A percentile compares a stretch with the other conserved stretches of the same genome.
These are phyloP conservation scores for Apophysomyces trapeziformis DNA, from an alignment of 371 early-diverging fungal species.

Conservation along the genomic window DNA sequence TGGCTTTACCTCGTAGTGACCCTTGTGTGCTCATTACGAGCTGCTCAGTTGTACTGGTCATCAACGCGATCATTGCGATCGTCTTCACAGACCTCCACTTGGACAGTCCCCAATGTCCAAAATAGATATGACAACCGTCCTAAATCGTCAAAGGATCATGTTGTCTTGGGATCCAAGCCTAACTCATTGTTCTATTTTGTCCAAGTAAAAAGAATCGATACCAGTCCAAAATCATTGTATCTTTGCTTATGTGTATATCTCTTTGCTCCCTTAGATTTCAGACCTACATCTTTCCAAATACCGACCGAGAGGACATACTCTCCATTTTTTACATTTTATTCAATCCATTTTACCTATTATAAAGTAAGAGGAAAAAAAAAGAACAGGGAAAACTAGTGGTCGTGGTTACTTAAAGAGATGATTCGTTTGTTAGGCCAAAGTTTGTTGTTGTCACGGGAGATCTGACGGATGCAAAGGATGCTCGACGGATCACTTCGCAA, in stretches of 20 bases:
- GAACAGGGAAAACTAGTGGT: background rate
- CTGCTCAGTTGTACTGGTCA: slow-evolving; percentile 31
- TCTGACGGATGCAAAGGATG: slow-evolving; percentile 88
- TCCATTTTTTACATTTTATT: slow-evolving; percentile 79
- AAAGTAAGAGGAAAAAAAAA: slow-evolving; percentile 26
- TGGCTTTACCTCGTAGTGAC: slow-evolving; percentile 18
- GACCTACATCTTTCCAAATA: slow-evolving; percentile 86
- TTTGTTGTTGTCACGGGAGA: slow-evolving; percentile 80
- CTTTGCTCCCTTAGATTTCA: slow-evolving; percentile 61
- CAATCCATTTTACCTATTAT: slow-evolving; percentile 70
- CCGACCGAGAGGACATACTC: slow-evolving; percentile 64
- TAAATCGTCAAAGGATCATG: slow-evolving; percentile 15
- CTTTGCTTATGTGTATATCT: no score
- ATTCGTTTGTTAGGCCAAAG: slow-evolving; percentile 46
- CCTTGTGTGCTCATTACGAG: slow-evolving; percentile 28
- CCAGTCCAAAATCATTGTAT: background rate
- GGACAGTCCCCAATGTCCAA: slow-evolving; percentile 11
- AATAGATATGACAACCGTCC: background rate
- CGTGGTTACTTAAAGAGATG: background rate
- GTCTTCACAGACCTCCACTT: slow-evolving; percentile 15
- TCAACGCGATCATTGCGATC: slow-evolving; percentile 34
- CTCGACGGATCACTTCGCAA: slow-evolving; percentile 59
- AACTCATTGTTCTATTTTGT: slow-evolving; percentile 67
- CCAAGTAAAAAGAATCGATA: slow-evolving; percentile 46
- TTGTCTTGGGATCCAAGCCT: slow-evolving; percentile 25